phyloP scores from a whole-genome alignment of 805 yeast species.

The Geotrichum ghanense region DNA sequence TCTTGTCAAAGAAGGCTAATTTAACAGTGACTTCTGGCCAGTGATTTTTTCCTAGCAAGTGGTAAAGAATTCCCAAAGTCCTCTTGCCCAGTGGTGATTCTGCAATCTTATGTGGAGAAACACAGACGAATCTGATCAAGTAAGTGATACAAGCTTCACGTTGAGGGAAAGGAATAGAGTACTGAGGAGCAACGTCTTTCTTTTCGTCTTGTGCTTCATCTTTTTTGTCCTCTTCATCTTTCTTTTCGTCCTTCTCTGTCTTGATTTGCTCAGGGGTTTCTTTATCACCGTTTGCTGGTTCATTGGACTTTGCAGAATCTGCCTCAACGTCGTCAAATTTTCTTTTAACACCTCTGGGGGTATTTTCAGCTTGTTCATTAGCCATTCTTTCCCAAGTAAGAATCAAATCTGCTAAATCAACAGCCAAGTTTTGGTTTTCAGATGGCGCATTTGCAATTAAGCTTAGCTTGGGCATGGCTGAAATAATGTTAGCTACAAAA shows the following conservation, averaged over 20 bases:
- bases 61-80: conserved; percentile 67
- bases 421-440: conserved; percentile 77
- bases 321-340: conserved; percentile 9
- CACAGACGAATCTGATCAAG: conserved; percentile 76
- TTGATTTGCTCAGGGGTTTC: no score
- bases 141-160: conserved; percentile 87
- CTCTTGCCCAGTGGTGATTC: conserved; percentile 74
- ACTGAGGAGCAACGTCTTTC: conserved; percentile 35
- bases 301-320: no score
- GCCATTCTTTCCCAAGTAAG: conserved; percentile 67
- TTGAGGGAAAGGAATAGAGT: conserved; percentile 61
- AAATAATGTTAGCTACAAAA: conserved; percentile 76
- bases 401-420: conserved; percentile 79
- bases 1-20: conserved; percentile 77
- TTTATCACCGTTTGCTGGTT: conserved; percentile 17
- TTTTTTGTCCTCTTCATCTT: conserved; percentile 13
- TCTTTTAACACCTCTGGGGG: conserved; percentile 4
- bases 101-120: conserved; percentile 72
- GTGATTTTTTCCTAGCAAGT: conserved; percentile 53
- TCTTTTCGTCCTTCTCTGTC: conserved; percentile 5
- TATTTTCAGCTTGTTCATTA: conserved; percentile 11
- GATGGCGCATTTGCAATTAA: conserved; percentile 63
- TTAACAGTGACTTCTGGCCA: conserved; percentile 91
- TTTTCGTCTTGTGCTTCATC: conserved; percentile 16
- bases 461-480: conserved; percentile 86